Conservation (phyloP, 352 stramenopile species). For the Thraustochytrium sp. region DNA sequence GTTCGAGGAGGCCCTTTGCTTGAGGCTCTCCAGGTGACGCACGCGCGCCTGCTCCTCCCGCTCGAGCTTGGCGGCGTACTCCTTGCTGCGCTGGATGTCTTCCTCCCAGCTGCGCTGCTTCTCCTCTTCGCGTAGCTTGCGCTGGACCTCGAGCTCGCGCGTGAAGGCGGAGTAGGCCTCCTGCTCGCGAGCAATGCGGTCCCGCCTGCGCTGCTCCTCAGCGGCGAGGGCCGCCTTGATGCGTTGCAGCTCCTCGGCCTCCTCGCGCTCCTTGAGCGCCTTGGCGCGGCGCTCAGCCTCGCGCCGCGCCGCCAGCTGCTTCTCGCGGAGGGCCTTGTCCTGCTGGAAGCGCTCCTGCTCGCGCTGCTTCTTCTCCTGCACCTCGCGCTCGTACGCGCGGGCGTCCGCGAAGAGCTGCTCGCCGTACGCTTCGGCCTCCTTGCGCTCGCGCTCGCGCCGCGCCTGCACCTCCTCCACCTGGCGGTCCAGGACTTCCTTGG, state of each 20-base stretch:
- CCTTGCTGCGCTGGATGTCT: constrained; percentile 12
- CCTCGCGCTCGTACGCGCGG: background rate
- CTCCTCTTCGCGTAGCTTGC: background rate
- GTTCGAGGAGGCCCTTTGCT: background rate
- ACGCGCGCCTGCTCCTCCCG: constrained; percentile 8
- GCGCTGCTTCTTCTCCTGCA: background rate
- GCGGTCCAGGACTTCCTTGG: background rate
- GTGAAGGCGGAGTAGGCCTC: background rate
- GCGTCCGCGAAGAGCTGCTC: background rate
- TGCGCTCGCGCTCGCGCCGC: constrained; percentile 2
- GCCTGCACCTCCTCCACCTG: background rate
- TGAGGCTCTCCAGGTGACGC: background rate
- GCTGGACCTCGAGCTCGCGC: background rate
- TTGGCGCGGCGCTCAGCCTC: background rate
- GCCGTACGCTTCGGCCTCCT: background rate
- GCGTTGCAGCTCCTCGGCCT: constrained; percentile 1
- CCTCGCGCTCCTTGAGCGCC: background rate
- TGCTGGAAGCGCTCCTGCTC: background rate
- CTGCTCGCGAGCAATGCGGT: background rate
- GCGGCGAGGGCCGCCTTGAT: background rate
- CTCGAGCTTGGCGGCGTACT: constrained; percentile 14
- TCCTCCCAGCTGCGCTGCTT: constrained; percentile 10
- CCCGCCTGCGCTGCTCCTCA: background rate
- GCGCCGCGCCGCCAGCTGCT: background rate
- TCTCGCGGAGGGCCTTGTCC: constrained; percentile 17